phyloP scores from a whole-genome alignment of 331 rosid genomes.

The Spiraea crenata region DNA sequence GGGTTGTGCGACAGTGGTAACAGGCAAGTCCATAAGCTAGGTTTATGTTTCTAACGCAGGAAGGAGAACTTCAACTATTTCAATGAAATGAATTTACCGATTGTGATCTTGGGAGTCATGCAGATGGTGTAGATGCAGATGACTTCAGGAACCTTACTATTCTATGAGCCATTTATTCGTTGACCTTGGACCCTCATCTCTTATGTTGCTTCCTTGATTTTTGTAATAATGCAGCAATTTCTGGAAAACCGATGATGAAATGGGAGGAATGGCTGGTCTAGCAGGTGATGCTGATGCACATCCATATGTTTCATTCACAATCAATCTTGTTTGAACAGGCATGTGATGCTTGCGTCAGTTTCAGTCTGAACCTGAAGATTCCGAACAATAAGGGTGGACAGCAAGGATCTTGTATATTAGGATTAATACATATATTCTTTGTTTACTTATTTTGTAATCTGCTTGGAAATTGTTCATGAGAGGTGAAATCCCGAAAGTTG shows the following conservation, averaged over 20 bases:
- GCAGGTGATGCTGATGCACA: slow-evolving; percentile 75
- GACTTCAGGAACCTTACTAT: not conserved
- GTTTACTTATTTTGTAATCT: slow-evolving; percentile 32
- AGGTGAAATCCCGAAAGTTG: slow-evolving; percentile 11
- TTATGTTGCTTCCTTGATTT: not conserved
- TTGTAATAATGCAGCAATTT: slow-evolving; percentile 53
- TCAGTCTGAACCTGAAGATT: slow-evolving; percentile 21
- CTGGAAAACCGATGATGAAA: slow-evolving; percentile 88
- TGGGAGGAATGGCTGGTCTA: slow-evolving; percentile 72
- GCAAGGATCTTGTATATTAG: slow-evolving; percentile 42
- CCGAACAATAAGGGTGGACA: slow-evolving; percentile 35
- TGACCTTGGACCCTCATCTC: not conserved
- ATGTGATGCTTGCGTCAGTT: not conserved
- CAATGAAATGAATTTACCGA: not conserved
- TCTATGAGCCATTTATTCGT: not conserved
- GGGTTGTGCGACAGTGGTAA: slow-evolving; percentile 64
- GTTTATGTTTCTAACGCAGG: slow-evolving; percentile 6
- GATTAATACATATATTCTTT: slow-evolving; percentile 29
- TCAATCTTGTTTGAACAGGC: slow-evolving; percentile 68
- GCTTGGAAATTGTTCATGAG: slow-evolving; percentile 24
- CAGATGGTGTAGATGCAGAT: not conserved
- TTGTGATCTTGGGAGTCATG: not conserved
- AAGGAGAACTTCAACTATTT: not conserved
- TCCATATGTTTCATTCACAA: slow-evolving; percentile 86
- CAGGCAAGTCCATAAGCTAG: slow-evolving; percentile 63